phyloP scores from a whole-genome alignment of 768 basidiomycete species.

The Pseudohyphozyma bogoriensis region DNA sequence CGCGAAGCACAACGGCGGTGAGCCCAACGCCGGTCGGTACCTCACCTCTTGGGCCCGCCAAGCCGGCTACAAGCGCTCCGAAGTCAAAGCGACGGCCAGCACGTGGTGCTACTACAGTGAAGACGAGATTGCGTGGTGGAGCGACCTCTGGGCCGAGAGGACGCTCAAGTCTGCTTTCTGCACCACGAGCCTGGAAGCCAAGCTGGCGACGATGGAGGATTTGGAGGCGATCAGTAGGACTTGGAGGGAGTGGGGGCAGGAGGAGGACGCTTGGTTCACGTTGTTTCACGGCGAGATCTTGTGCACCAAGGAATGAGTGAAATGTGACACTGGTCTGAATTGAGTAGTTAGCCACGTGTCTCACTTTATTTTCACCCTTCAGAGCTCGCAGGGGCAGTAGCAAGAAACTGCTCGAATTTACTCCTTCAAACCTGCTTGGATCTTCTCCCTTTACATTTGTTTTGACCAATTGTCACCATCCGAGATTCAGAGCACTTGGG shows the following conservation, averaged over 20 bases:
- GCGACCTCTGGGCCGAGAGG: conserved; percentile 41
- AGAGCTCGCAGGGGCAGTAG: too few species aligned
- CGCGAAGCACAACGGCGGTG: conserved; percentile 39
- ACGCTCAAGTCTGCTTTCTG: conserved; percentile 39
- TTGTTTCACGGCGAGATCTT: conserved; percentile 37
- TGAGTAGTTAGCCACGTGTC: too few species aligned
- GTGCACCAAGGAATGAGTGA: too few species aligned
- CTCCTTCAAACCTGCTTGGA: too few species aligned
- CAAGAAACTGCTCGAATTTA: too few species aligned
- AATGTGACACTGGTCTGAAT: too few species aligned
- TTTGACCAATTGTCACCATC: too few species aligned
- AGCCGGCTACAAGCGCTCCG: conserved; percentile 38
- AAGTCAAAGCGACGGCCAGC: conserved; percentile 36
- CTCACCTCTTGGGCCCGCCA: conserved; percentile 39
- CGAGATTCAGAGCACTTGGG: too few species aligned
- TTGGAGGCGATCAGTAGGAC: conserved; percentile 29
- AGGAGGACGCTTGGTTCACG: conserved; percentile 39
- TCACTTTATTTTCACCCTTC: too few species aligned
- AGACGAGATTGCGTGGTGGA: conserved; percentile 42
- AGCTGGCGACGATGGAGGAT: conserved; percentile 31
- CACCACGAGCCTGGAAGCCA: conserved; percentile 34
- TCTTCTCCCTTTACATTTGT: too few species aligned
- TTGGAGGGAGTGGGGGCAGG: conserved; percentile 37
- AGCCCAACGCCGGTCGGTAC: conserved; percentile 42
- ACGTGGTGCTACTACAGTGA: conserved; percentile 40